Conservation (phyloP, 345 rosid species). For the Mangifera indica region DNA sequence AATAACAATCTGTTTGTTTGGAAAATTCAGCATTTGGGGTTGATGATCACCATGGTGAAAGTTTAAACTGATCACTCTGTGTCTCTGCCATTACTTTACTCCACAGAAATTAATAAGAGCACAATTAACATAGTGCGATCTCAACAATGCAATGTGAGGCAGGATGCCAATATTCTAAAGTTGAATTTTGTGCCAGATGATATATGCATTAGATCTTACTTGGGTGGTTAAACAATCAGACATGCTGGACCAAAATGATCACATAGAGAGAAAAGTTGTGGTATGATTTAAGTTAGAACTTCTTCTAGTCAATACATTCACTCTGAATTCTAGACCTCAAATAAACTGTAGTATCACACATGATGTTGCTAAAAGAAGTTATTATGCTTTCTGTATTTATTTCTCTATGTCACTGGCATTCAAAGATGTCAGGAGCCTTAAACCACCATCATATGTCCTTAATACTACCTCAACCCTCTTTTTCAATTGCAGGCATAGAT, state of each 20-base stretch:
- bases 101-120: neutral
- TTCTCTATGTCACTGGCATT: neutral
- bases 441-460: neutral
- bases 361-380: neutral
- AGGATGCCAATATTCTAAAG: neutral
- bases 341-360: neutral
- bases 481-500: neutral
- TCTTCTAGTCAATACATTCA: neutral
- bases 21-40: neutral
- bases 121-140: neutral
- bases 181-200: neutral
- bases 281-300: neutral
- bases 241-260: constrained; percentile 1
- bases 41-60: neutral
- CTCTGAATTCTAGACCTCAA: neutral
- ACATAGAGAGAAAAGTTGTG: neutral
- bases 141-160: neutral
- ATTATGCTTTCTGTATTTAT: neutral
- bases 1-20: neutral
- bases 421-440: neutral
- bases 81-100: neutral
- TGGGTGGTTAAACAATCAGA: neutral
- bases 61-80: neutral
- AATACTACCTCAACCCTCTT: neutral
- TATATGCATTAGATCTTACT: neutral